Base-by-base conservation (phyloP, 2,329 filamentous ascomycete species). In the Nannizziopsis arthrosporioides region DNA sequence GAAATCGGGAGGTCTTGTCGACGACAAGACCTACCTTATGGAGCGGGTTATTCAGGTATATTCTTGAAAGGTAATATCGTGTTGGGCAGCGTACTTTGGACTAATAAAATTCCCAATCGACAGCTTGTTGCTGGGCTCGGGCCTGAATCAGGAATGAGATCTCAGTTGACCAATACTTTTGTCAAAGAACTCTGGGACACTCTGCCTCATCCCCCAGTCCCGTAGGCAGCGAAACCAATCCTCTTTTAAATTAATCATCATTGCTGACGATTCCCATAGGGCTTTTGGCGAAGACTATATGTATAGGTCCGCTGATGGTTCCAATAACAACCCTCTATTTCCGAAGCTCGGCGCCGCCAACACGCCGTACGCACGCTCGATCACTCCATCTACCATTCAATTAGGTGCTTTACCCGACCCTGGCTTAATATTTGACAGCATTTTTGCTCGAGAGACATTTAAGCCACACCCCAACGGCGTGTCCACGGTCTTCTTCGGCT, bases 1-100 rank as follows among this genome's bases (percentile, higher is more conserved):
- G 63, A 63, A 80, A 30, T 81, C 77, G 55, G 80, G 82, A 1
- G 73, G 77, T 42, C 70, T 81, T 9, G 65, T 78, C 4, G 81
- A 90, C 57, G 85, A 90, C 68, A 84, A 83, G 66, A 84, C 80
- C 1, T 84, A 85, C 72, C 69, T 86, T 39, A 85, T 87, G 78
- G 84, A 87, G 63, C 72, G 77, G 6, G 73, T 82, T 4, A 85
- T 87, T 51, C 76, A 73, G 57, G 69, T 70, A 62, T 53, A 60
- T 1, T 19, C 34, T 17, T 14, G n/a, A n/a, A 6, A 14, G 19
- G 17, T n/a, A 37, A 14, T 17, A 17, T 6, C 4, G 5, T n/a
- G 7, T 14, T 27, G 1, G 4, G 7, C 22, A n/a, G 2, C 2
- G 3, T 40, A 4, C 15, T 34, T 10, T n/a, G 10, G 6, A n/a